Evolutionary conservation across 2,329 filamentous ascomycete genomes (phyloP), one percentile per base, ranked within the genome.

Genomic region (Penicillium janthinellum): DNA sequence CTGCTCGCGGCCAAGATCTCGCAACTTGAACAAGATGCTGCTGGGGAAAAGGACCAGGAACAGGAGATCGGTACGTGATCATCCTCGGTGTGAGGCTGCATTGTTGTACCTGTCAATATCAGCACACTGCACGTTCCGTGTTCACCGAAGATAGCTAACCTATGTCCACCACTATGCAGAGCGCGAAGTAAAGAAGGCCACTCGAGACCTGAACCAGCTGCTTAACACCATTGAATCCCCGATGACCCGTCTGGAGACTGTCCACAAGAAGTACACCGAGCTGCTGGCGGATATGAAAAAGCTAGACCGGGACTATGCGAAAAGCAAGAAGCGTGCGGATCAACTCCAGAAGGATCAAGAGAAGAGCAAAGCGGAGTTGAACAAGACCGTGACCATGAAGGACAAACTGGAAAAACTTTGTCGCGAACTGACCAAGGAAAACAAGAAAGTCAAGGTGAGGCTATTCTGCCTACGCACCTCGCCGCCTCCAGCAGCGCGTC

Each of bases 371-470:
- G 90, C 89, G 49, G 95, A 99, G 75, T 82, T 96, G 57, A 94
- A 88, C 78, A 96, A 96, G 79, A 94, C 93, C 22, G 88, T 90
- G 20, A 90, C 89, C 1, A 86, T 98, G 73, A 97, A 96, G 76
- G 93, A 98, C 75, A 98, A 98, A 78, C 82, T 99, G 48, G 95
- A 99, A 78, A 99, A 98, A 75, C 82, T 99, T 35, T 97, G 93
- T 70, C 84, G 95, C 58, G 95, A 99, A 76, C 84, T 99, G 57
- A 95, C 96, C 61, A 90, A 94, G 70, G 95, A 99, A 73, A 99
- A 99, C 77, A 98, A 98, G 78, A 96, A 96, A 79, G 87, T 99
- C 66, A 98, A 98, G 89, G 91, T 95, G 77, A 68, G 80, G 74
- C 56, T 45, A 52, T 37, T 45, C 42, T 22, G 5, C 11, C 42